Evolutionary conservation across 495 filamentous ascomycete genomes (phyloP).

Genomic region (Xanthoparmelia taractica): DNA sequence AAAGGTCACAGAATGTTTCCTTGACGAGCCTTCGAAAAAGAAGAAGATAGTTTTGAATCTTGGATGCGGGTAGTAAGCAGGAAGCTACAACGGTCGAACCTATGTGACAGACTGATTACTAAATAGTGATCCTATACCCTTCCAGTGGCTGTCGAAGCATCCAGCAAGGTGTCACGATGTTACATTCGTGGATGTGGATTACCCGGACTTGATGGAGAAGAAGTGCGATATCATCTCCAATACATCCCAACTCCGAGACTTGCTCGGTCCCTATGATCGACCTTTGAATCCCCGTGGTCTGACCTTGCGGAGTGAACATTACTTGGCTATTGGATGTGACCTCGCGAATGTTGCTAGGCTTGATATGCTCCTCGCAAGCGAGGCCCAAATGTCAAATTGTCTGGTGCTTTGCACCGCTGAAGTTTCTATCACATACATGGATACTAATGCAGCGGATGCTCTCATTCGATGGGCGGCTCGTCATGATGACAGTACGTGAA

Average conservation of each 20-base stretch:
- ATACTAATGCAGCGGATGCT: constrained; percentile 60
- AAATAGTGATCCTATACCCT: constrained; percentile 78
- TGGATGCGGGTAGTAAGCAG: constrained; percentile 82
- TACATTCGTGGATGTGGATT: constrained; percentile 82
- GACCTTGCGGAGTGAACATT: constrained; percentile 57
- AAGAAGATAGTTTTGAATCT: constrained; percentile 75
- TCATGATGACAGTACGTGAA: constrained; percentile 51
- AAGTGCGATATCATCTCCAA: constrained; percentile 60
- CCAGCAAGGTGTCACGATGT: constrained; percentile 45
- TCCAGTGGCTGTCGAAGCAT: constrained; percentile 65
- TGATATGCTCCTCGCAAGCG: constrained; percentile 44
- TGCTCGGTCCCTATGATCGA: constrained; percentile 45
- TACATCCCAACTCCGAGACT: constrained; percentile 48
- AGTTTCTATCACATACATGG: constrained; percentile 89
- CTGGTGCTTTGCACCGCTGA: constrained; percentile 75
- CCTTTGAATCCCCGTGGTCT: constrained; percentile 37
- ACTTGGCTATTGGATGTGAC: constrained; percentile 77
- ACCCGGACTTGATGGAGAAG: constrained; percentile 65
- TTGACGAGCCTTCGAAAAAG: constrained; percentile 50
- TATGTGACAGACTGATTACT: neutral
- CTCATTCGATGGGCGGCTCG: constrained; percentile 61
- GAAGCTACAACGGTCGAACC: neutral
- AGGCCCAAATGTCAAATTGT: constrained; percentile 48
- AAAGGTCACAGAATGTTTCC: constrained; percentile 60
- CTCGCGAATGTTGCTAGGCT: constrained; percentile 57